Base-by-base conservation (phyloP, 2,329 filamentous ascomycete genomes). In the Venturia oleaginea region DNA sequence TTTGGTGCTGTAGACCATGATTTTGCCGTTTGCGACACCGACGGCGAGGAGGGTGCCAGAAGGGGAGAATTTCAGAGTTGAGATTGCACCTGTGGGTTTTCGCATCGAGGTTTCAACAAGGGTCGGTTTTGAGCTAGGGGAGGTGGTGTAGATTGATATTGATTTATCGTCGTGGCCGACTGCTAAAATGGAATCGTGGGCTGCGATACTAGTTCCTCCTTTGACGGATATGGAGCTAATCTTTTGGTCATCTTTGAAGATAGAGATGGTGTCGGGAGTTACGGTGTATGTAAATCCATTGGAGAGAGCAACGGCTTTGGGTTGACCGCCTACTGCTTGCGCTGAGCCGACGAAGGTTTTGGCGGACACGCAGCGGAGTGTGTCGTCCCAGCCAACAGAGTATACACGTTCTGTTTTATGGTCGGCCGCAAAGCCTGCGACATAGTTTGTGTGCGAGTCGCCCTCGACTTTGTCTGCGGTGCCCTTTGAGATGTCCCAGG, bases 361-460 rank as follows among this genome's bases (percentile, higher is more conserved):
- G 62, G 87, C 82, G 68, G 96, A 92, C 42, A 95, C 82, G 54
- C 84, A 88, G 67, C 92, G 88, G 42, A 97, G 80, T 0, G 88
- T 91, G 74, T 99, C 94, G 72, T 99, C 94, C 94, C 93, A 99
- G 67, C 88, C 92, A 63, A 93, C 89, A 71, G 88, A 93, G 77
- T 90, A 92, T n/a, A 91, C 84, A 68, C 86, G 72, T 38, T 74
- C 74, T 65, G 75, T 74, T 4, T 73, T 73, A 10, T 71, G 67
- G 11, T 77, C 73, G 2, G 80, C 78, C 2, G 87, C 80, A 68
- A 99, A 87, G 61, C 90, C 89, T 3, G 87, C 85, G 62, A 97
- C 86, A 74, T 95, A 92, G 74, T 93, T 95, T 8, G 89, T 89
- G 75, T 97, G 94, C 3, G 84, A 80, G 68, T 91, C 86, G 34